Percentiles rank a stretch among this genome's conserved stretches.
phyloP scores from a whole-genome alignment of 495 filamentous ascomycete species.

The Talaromyces ruber region DNA sequence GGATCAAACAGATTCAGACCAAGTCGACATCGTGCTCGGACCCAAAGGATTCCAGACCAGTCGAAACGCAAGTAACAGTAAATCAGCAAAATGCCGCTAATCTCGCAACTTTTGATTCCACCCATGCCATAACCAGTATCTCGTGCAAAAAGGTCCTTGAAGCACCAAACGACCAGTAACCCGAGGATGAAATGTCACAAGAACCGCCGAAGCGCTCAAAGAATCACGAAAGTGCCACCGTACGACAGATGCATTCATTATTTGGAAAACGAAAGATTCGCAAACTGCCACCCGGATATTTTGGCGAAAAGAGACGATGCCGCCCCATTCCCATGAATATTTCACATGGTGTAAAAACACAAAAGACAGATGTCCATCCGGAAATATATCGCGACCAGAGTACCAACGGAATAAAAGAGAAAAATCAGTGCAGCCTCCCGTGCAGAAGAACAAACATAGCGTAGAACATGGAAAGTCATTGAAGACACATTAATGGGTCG shows the following conservation, averaged over 20 bases:
- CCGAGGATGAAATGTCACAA: constrained; percentile 3
- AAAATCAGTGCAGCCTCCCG: constrained; percentile 11
- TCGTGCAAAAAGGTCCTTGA: constrained; percentile 8
- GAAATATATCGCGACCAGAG: constrained; percentile 7
- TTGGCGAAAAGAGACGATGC: constrained; percentile 4
- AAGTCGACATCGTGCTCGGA: background rate
- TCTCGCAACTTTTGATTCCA: constrained; percentile 9
- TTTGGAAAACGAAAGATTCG: constrained; percentile 8
- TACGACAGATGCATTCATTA: constrained; percentile 7
- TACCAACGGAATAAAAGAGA: constrained; percentile 5
- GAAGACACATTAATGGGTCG: constrained; percentile 24
- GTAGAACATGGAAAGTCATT: constrained; percentile 11
- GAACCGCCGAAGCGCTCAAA: constrained; percentile 7
- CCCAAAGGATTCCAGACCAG: background rate
- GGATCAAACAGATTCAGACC: background rate
- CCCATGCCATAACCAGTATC: constrained; percentile 15
- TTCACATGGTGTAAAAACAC: constrained; percentile 12
- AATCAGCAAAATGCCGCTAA: constrained; percentile 7
- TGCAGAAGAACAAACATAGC: constrained; percentile 11
- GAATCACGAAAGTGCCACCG: constrained; percentile 5
- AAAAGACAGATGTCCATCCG: constrained; percentile 17
- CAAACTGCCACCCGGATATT: constrained; percentile 10
- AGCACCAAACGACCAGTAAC: constrained; percentile 3
- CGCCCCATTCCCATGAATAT: constrained; percentile 1
- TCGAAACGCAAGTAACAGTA: constrained; percentile 2